phyloP scores from a whole-genome alignment of 2,329 filamentous ascomycete genomes.

The Lasiodiplodia sp. region DNA sequence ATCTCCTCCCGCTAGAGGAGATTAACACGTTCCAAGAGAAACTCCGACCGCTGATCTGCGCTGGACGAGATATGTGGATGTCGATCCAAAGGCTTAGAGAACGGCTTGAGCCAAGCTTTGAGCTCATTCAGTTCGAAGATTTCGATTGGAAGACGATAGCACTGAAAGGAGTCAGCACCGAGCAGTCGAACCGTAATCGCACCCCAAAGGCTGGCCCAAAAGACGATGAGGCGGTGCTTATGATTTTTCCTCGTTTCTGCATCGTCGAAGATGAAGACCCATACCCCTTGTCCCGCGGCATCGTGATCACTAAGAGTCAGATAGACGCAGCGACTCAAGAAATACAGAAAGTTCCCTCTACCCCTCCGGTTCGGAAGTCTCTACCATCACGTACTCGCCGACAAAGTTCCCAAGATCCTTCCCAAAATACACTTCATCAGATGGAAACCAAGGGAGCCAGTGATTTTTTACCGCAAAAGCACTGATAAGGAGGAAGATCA shows the following conservation, averaged over 20 bases:
- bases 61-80: neutral
- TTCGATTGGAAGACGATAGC: slow-evolving; percentile 5
- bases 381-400: neutral
- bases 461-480: slow-evolving; percentile 6
- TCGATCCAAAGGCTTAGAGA: neutral
- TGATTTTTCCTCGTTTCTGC: slow-evolving; percentile 13
- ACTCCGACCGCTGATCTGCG: neutral
- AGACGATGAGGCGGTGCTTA: neutral
- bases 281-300: neutral
- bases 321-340: neutral
- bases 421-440: neutral
- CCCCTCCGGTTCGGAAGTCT: neutral
- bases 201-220: neutral
- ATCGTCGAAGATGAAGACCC: slow-evolving; percentile 12
- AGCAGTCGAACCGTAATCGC: neutral
- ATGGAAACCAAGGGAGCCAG: neutral
- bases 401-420: neutral
- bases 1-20: neutral
- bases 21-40: neutral
- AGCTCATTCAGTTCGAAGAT: slow-evolving; percentile 1
- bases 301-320: neutral
- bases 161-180: neutral
- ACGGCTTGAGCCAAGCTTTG: slow-evolving; percentile 10
- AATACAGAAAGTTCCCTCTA: neutral
- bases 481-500: slow-evolving; percentile 4